Percentiles rank a stretch among this genome's conserved stretches.
These are phyloP conservation scores for Gossypium herbaceum DNA, from an alignment of 345 rosid genomes.

Conservation along the genomic window DNA sequence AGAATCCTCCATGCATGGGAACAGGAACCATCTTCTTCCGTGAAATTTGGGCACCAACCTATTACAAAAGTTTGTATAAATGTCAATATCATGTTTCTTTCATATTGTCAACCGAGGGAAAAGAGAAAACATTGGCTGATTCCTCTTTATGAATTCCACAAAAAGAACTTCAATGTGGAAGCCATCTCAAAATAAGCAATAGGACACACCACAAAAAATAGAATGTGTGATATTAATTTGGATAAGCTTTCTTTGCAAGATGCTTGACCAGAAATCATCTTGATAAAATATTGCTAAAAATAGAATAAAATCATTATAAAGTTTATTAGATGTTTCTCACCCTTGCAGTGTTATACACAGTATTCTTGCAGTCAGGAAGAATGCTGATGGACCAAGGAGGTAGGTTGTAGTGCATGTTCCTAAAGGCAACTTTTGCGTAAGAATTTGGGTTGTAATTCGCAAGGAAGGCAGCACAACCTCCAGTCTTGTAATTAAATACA, in stretches of 20 bases:
- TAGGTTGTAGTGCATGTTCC: constrained; percentile 75
- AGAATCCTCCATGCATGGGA: constrained; percentile 75
- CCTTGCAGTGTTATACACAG: constrained; percentile 96
- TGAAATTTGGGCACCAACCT: constrained; percentile 88
- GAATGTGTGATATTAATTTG: background rate
- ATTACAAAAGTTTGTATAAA: constrained; percentile 9
- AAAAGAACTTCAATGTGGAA: background rate
- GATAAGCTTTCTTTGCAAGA: background rate
- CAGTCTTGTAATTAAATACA: constrained; percentile 66
- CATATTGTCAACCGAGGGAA: background rate
- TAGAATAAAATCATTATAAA: background rate
- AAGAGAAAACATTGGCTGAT: background rate
- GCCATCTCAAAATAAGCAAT: background rate
- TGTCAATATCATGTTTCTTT: background rate
- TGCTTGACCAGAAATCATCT: background rate
- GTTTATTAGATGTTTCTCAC: constrained; percentile 35
- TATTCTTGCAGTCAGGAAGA: constrained; percentile 98
- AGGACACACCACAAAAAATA: background rate
- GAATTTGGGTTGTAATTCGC: constrained; percentile 71
- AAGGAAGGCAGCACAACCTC: constrained; percentile 94
- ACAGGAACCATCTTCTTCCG: constrained; percentile 81
- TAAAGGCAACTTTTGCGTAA: constrained; percentile 68
- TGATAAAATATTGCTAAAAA: background rate
- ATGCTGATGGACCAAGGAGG: constrained; percentile 99
- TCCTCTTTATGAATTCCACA: background rate